Base-by-base conservation (phyloP, 148 eudicot genomes). In the Cornus florida region DNA sequence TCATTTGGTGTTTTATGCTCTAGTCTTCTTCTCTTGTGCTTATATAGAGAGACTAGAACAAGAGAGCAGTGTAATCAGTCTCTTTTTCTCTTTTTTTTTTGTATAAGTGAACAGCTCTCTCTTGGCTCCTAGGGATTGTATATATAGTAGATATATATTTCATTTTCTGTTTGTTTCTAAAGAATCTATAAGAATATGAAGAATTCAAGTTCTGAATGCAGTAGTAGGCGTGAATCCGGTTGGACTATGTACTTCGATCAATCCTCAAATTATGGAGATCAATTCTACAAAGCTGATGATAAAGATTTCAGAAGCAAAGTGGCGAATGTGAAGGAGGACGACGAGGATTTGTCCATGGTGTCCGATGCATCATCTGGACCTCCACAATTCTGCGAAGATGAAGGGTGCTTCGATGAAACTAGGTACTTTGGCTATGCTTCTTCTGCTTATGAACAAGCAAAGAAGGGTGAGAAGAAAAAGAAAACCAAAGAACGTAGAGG, bases 351-450 rank as follows among this genome's bases (percentile, higher is more conserved):
- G 73, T 93, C 97, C 0, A 93, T 93, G 97, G 91, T 93, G 10
- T 93, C 97, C 14, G 97, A 93, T 85, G 97, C 97, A 50, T 93
- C 97, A 0, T 93, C 97, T 19, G 94, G 91, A 17, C 97, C 97
- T 23, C 88, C 88, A 62, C 88, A 89, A 35, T 67, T 83, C 41
- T 69, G 57, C 1, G 84, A 78, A 31, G 82, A 80, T 38, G 75
- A 69, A 46, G 82, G 84, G n/a, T 69, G 69, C 41, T 72, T 19
- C 6, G 48, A 43, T 43, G 48, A 43, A 43, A 43, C 8, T 43
- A 43, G 48, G 48, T 43, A 43, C 48, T 6, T 43, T 59, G 16
- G 46, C 35, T 59, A 28, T 59, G 31, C 35, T 77, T 72, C 87
- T 43, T 43, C 48, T 43, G 8, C 48, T 43, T 43, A 6, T 73